These are phyloP conservation scores for Aspergillus sp. DNA, from an alignment of 2,329 filamentous ascomycete genomes.

Conservation along the genomic window DNA sequence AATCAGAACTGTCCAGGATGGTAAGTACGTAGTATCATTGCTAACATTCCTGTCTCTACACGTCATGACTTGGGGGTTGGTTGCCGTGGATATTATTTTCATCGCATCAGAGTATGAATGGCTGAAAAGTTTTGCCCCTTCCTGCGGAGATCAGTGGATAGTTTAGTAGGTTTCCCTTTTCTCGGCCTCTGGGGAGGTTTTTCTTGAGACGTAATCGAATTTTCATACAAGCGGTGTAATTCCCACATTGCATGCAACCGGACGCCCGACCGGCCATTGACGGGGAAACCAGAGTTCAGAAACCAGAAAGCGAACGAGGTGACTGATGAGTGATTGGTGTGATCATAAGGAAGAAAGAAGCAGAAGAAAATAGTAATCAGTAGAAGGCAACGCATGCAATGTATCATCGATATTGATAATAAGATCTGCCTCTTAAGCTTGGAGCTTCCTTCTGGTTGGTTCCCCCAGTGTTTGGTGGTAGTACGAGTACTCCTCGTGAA, in stretches of 20 bases:
- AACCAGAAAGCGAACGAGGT: not conserved
- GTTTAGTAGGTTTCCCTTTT: no score
- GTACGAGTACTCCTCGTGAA: constrained; percentile 1
- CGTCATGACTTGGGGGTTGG: constrained; percentile 13
- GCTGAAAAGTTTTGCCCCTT: not conserved
- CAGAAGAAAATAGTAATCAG: no score
- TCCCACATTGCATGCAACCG: not conserved
- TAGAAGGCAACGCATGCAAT: not conserved
- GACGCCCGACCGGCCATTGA: not conserved
- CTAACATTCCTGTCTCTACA: constrained; percentile 11
- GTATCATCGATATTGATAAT: constrained; percentile 4
- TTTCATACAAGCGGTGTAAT: not conserved
- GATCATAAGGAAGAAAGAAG: not conserved
- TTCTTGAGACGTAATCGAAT: not conserved
- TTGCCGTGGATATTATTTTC: not conserved
- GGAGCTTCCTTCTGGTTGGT: not conserved
- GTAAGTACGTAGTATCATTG: not conserved
- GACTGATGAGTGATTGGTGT: not conserved
- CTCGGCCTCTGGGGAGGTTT: no score
- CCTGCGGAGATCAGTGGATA: not conserved
- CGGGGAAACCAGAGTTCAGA: not conserved
- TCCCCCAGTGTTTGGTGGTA: not conserved
- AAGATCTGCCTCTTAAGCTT: not conserved
- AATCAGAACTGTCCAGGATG: constrained; percentile 12
- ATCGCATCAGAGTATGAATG: not conserved